Base-by-base conservation (phyloP, 2,329 filamentous ascomycete species). In the Pseudocercospora eumusae region DNA sequence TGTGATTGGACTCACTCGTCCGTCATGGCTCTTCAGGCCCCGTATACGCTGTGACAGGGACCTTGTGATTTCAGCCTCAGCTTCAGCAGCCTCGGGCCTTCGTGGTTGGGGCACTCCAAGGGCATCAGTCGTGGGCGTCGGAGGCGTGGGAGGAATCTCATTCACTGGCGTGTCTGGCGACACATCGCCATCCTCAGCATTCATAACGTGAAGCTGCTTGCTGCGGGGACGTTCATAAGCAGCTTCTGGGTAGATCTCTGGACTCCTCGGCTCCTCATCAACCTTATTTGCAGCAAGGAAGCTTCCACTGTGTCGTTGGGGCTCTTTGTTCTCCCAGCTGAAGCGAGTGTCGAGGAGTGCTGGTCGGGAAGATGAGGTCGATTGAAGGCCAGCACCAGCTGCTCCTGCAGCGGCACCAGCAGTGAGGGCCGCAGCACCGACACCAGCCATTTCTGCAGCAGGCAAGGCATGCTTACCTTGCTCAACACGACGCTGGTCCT, bases 191-290 rank as follows among this genome's bases (percentile, higher is more conserved):
- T 74, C 44, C 42, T 72, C 74, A 18, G 76, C 73, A 59, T 81
- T 81, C 50, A 80, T 75, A 23, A 81, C 75, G 58, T 80, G 78
- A 44, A 81, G 70, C 3, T 75, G 75, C 28, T 68, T 65, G 54
- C 68, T 73, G 20, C 64, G 60, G 7, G 73, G 71, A 21, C 73
- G 63, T 60, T 74, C 73, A 54, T 74, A 75, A 3, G 71, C 65
- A 57, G 61, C 62, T 55, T 71, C 69, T 7, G 71, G 70, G 31
- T 64, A 64, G 52, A 72, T 69, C 36, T 73, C 69, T 8, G 69
- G 70, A 45, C 67, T 67, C 31, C 64, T 63, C 13, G 61, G 62
- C 47, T 63, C 64, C 11, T 63, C 61, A 50, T 66, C 63, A 10
- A 44, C 33, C 33, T 60, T 11, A n/a, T 50, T 44, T 20, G 60